These are phyloP conservation scores for Macroventuria anomochaeta DNA, from an alignment of 2,329 filamentous ascomycete species.

Conservation along the genomic window DNA sequence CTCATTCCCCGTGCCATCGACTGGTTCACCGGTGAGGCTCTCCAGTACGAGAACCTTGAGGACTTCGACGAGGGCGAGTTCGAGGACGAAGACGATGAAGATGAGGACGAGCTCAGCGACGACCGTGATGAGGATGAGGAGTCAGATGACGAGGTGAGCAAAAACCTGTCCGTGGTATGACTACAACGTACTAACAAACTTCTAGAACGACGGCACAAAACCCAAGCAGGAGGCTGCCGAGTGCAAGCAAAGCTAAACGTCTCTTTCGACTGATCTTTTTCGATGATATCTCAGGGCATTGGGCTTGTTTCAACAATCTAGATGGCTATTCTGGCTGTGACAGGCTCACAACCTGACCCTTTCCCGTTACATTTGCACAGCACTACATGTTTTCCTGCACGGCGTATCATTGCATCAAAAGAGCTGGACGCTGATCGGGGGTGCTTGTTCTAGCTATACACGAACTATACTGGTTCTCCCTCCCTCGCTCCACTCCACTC, in stretches of 20 bases:
- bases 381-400: constrained; percentile 29
- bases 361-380: constrained; percentile 23
- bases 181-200: constrained; percentile 20
- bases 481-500: constrained; percentile 18
- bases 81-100: constrained; percentile 91
- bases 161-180: neutral
- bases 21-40: constrained; percentile 98
- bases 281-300: constrained; percentile 27
- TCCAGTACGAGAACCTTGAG: constrained; percentile 93
- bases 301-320: constrained; percentile 40
- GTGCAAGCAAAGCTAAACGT: constrained; percentile 53
- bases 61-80: constrained; percentile 83
- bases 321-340: constrained; percentile 30
- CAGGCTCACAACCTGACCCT: constrained; percentile 20
- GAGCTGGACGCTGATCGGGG: constrained; percentile 27
- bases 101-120: constrained; percentile 83
- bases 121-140: constrained; percentile 76
- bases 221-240: constrained; percentile 54
- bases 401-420: constrained; percentile 42
- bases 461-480: constrained; percentile 33
- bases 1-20: constrained; percentile 97
- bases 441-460: constrained; percentile 34
- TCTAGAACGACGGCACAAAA: constrained; percentile 51
- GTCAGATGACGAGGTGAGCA: constrained; percentile 50
- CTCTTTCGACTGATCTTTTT: constrained; percentile 27